These are phyloP conservation scores for Echinosophora koreensis DNA, from an alignment of 306 rosid genomes.

Conservation along the genomic window DNA sequence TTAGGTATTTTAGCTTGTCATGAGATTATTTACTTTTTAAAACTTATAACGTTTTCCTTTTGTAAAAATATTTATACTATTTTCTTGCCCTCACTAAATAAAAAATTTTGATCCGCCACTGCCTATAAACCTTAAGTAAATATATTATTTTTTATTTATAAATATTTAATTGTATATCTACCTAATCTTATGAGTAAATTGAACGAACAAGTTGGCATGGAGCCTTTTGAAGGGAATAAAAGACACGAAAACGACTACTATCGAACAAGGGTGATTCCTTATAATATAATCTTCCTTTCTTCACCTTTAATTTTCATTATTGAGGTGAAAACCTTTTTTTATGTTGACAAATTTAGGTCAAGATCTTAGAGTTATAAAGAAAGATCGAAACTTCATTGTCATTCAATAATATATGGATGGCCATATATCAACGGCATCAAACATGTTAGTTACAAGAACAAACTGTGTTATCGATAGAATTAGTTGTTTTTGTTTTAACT, in stretches of 20 bases:
- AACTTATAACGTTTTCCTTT: no score
- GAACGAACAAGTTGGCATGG: constrained; percentile 42
- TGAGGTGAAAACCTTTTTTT: constrained; percentile 11
- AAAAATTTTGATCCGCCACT: no score
- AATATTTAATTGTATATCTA: background rate
- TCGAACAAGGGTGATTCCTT: constrained; percentile 49
- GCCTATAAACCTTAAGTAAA: constrained; percentile 7
- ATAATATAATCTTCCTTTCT: constrained; percentile 47
- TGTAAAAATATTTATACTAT: no score
- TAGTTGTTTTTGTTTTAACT: background rate
- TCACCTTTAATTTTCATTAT: constrained; percentile 46
- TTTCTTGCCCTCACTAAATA: no score
- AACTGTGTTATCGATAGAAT: background rate
- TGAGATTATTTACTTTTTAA: no score
- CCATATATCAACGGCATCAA: constrained; percentile 45
- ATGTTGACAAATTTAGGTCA: background rate
- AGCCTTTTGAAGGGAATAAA: constrained; percentile 37
- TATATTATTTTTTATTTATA: background rate
- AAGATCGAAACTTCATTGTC: constrained; percentile 25
- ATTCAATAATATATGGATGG: constrained; percentile 43
- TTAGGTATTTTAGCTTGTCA: no score
- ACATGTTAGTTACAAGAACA: background rate
- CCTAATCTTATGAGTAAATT: constrained; percentile 39
- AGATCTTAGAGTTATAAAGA: constrained; percentile 10
- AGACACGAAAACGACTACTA: constrained; percentile 49